Base-by-base conservation (phyloP, 768 basidiomycete species). In the Phylloporus rhodoxanthus region DNA sequence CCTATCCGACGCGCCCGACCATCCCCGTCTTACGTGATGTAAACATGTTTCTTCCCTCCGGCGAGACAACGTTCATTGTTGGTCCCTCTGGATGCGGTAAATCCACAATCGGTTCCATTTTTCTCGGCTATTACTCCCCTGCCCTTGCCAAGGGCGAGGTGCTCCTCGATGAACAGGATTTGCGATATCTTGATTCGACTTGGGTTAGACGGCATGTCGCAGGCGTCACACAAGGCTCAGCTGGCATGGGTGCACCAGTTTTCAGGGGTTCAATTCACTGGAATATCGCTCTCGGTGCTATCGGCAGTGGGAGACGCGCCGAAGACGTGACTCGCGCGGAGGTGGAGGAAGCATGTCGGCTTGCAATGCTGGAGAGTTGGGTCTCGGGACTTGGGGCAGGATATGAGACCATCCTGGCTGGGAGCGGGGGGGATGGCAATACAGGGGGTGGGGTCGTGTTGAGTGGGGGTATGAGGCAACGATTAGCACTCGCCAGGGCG, bases 391-490 rank as follows among this genome's bases (percentile, higher is more conserved):
- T 98, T n/a, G 91, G 90, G 0, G 76, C 84, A 3, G 91, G 92
- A 1, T 97, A 97, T 57, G 88, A 94, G 41, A 95, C 93, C 0
- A 67, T 75, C 26, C 69, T 97, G 2, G 54, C 47, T 23, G 64
- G 65, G 8, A 59, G 56, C 20, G 65, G 67, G 4, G 89, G 88
- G 1, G 80, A 72, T 20, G 28, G 19, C 21, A 40, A 40, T 15
- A 30, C 42, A 11, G 61, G 53, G 29, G 80, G 77, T 25, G 94
- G 92, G 2, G 78, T 87, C 2, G 81, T 77, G 38, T 68, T 94
- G 57, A 91, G 88, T 54, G 95, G 95, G 13, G 95, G 95, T 2
- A 96, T 98, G 74, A 81, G 81, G 57, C 95, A 99, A 70, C 70
- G 95, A 8, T 63, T 99, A 25, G 90, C 91, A 7, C 82, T 99